A percentile compares a stretch with the other conserved stretches of the same genome.
Conservation (phyloP, 2,329 filamentous ascomycete species). For the Ceratocystis alfenasii region DNA sequence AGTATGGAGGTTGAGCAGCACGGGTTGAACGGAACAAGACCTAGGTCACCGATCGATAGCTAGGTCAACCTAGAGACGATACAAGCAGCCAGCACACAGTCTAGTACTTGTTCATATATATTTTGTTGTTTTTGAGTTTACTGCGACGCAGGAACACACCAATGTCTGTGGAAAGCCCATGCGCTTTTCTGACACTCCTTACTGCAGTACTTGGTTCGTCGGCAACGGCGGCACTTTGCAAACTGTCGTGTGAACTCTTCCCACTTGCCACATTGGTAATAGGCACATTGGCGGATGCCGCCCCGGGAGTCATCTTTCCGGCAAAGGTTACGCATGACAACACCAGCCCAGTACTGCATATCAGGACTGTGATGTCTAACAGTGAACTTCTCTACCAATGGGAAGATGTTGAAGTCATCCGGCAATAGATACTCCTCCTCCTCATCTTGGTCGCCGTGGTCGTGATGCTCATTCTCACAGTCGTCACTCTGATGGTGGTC, state of each 20-base stretch:
- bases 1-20: not conserved
- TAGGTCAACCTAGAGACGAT: not conserved
- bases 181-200: constrained; percentile 99
- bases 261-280: constrained; percentile 98
- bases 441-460: constrained; percentile 34
- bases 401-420: constrained; percentile 97
- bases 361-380: constrained; percentile 88
- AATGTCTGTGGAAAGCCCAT: constrained; percentile 96
- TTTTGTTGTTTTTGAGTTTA: constrained; percentile 27
- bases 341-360: constrained; percentile 99
- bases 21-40: not conserved
- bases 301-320: constrained; percentile 92
- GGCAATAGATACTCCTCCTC: constrained; percentile 79
- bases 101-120: not conserved
- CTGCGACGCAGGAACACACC: constrained; percentile 70
- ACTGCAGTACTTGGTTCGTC: constrained; percentile 97
- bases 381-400: constrained; percentile 95
- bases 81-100: not conserved
- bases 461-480: not conserved
- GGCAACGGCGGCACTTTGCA: constrained; percentile 90
- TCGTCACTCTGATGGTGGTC: not conserved
- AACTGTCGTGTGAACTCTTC: constrained; percentile 94
- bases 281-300: constrained; percentile 91
- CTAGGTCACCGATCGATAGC: not conserved
- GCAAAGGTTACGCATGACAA: constrained; percentile 97